Percentiles rank a stretch among this genome's conserved stretches.
phyloP scores from a whole-genome alignment of 306 rosid species.

The Geum urbanum region DNA sequence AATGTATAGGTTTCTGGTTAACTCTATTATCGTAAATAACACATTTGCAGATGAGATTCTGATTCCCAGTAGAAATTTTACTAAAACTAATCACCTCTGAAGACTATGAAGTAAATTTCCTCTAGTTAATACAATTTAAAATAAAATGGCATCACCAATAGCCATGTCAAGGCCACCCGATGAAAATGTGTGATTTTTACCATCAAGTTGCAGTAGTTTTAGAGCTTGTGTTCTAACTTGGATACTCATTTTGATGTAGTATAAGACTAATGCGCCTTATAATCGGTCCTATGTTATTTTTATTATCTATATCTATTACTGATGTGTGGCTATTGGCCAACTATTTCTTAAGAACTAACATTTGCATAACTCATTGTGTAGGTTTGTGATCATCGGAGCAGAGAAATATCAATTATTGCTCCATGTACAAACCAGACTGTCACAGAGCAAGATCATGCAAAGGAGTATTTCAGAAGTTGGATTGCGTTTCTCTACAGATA shows the following conservation, averaged over 20 bases:
- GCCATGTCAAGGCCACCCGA: background rate
- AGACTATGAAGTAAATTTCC: too few species aligned
- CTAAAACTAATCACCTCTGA: too few species aligned
- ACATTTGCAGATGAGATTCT: too few species aligned
- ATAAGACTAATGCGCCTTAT: background rate
- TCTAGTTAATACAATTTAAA: too few species aligned
- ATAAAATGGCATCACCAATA: background rate
- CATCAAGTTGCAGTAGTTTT: background rate
- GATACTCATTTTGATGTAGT: background rate
- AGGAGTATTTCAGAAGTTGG: slow-evolving; percentile 43
- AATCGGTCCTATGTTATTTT: background rate
- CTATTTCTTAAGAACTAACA: slow-evolving; percentile 25
- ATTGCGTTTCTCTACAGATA: slow-evolving; percentile 29
- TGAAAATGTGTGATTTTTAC: background rate
- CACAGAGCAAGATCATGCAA: slow-evolving; percentile 40
- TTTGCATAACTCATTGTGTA: slow-evolving; percentile 33
- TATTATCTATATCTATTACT: background rate
- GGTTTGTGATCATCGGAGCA: slow-evolving; percentile 60
- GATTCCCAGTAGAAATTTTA: too few species aligned
- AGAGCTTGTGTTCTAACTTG: background rate
- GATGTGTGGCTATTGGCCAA: slow-evolving; percentile 16
- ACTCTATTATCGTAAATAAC: too few species aligned
- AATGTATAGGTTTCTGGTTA: too few species aligned
- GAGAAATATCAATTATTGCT: slow-evolving; percentile 44
- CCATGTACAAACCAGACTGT: slow-evolving; percentile 38